A percentile compares a stretch with the other conserved stretches of the same genome.
Evolutionary conservation across 2,329 filamentous ascomycete genomes (phyloP).

Genomic region (Talaromyces pinophilus): DNA sequence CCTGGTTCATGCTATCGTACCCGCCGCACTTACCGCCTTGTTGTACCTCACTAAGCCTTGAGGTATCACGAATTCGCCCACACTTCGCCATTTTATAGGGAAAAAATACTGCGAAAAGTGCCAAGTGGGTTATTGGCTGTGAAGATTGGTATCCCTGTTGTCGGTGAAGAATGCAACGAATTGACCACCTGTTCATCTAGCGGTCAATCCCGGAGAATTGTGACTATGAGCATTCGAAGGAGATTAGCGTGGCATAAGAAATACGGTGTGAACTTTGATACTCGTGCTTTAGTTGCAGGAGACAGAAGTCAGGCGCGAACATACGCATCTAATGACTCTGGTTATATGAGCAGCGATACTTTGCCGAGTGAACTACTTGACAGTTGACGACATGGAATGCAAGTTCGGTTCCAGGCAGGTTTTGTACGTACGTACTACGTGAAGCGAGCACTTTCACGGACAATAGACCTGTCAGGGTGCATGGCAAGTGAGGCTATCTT

Average conservation of each 20-base stretch:
- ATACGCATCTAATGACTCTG: neutral
- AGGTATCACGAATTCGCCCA: neutral
- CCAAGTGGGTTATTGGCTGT: neutral
- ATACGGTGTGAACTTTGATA: constrained; percentile 2
- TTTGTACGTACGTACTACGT: neutral
- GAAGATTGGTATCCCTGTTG: neutral
- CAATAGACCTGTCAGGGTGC: neutral
- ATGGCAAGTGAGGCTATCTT: constrained; percentile 12
- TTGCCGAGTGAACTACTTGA: neutral
- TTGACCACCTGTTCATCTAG: neutral
- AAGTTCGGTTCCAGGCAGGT: neutral
- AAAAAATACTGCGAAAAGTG: neutral
- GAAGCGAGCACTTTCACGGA: neutral
- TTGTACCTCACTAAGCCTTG: neutral
- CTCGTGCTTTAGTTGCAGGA: neutral
- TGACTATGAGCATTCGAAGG: neutral
- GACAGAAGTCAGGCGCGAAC: neutral
- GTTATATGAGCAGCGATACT: neutral
- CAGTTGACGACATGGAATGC: neutral
- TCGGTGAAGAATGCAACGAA: neutral
- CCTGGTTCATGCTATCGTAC: neutral
- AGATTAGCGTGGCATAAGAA: neutral
- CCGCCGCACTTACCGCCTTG: constrained; percentile 6
- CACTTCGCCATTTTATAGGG: neutral
- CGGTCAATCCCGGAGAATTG: neutral